Evolutionary conservation across 176 grass and related monocot species (phyloP).

Genomic region (Raddia distichophylla): DNA sequence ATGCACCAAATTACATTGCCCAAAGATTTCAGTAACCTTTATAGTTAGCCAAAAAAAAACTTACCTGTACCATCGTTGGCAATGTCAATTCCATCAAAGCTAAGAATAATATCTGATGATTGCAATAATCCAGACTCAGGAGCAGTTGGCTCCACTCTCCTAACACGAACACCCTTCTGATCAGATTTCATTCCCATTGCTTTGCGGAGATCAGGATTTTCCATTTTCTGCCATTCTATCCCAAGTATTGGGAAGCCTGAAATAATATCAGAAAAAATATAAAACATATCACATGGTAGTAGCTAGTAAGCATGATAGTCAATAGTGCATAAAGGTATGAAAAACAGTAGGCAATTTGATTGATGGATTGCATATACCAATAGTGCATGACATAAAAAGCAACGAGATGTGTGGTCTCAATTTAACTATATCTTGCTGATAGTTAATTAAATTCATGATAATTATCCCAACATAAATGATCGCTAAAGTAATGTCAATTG

Average conservation of each 20-base stretch:
- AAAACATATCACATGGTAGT: neutral
- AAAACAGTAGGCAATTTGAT: slow-evolving; percentile 25
- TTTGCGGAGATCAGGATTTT: slow-evolving; percentile 96
- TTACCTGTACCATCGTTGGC: slow-evolving; percentile 93
- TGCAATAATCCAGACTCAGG: slow-evolving; percentile 74
- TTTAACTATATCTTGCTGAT: neutral
- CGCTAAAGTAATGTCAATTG: neutral
- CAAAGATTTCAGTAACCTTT: neutral
- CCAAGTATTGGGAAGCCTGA: slow-evolving; percentile 93
- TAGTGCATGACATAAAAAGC: neutral
- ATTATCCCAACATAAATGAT: neutral
- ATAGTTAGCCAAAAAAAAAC: neutral
- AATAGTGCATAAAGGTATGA: neutral
- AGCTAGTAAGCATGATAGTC: slow-evolving; percentile 5
- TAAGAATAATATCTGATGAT: slow-evolving; percentile 95
- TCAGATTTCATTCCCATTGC: slow-evolving; percentile 91
- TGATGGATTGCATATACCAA: neutral
- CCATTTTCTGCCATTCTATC: slow-evolving; percentile 99
- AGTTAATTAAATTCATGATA: neutral
- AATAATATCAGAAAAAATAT: slow-evolving; percentile 26
- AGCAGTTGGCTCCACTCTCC: slow-evolving; percentile 91
- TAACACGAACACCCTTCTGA: slow-evolving; percentile 95
- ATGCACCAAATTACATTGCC: neutral
- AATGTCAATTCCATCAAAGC: slow-evolving; percentile 91
- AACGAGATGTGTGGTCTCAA: neutral